These are phyloP conservation scores for Coprinopsis marcescibilis DNA, from an alignment of 768 basidiomycete genomes.

Conservation along the genomic window DNA sequence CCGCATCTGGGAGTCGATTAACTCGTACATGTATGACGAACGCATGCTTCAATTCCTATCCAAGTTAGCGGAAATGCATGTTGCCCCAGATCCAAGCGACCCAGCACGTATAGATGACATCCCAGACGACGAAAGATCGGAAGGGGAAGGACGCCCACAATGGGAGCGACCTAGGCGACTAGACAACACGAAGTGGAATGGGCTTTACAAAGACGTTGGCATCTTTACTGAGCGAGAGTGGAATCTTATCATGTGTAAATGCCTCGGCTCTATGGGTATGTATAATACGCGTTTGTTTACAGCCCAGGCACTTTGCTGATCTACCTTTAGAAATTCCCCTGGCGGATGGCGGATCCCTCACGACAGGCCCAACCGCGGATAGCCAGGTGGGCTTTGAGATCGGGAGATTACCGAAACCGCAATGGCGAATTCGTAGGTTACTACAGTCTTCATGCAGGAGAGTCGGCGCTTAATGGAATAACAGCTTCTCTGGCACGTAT, in stretches of 20 bases:
- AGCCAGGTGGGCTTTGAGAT: constrained; percentile 69
- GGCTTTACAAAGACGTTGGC: constrained; percentile 81
- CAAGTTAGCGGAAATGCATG: constrained; percentile 72
- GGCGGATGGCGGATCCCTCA: constrained; percentile 67
- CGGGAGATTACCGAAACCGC: constrained; percentile 61
- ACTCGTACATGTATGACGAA: constrained; percentile 87
- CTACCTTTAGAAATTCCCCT: constrained; percentile 55
- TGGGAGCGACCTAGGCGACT: constrained; percentile 44
- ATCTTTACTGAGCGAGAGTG: constrained; percentile 85
- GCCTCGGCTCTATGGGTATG: constrained; percentile 76
- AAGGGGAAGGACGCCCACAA: constrained; percentile 53
- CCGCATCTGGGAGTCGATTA: constrained; percentile 82
- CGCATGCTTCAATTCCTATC: constrained; percentile 83
- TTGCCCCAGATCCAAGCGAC: constrained; percentile 73
- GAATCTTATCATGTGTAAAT: constrained; percentile 84
- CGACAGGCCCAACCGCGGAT: constrained; percentile 73
- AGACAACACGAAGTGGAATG: constrained; percentile 47
- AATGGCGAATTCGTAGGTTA: constrained; percentile 66
- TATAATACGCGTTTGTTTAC: constrained; percentile 9
- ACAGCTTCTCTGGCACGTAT: constrained; percentile 76
- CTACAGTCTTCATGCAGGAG: constrained; percentile 10
- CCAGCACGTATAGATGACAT: no score
- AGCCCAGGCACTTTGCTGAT: constrained; percentile 7
- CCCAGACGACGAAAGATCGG: constrained; percentile 64
- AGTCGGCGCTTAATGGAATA: constrained; percentile 4